phyloP scores from a whole-genome alignment of 305 asterid genomes.

The Solanum hybrid region DNA sequence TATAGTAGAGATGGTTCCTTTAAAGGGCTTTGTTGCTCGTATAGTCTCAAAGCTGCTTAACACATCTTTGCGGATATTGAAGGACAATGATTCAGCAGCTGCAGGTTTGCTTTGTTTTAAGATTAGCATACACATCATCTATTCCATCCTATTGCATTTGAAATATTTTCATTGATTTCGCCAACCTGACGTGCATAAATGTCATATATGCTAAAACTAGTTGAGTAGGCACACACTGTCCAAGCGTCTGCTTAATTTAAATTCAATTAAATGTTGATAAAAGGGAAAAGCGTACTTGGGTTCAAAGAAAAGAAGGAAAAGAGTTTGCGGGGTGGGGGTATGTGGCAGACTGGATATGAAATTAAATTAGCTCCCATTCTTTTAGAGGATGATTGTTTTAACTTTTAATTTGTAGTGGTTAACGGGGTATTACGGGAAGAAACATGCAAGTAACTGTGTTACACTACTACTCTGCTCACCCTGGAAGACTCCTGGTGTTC shows the following conservation, averaged over 20 bases:
- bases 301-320: neutral
- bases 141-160: neutral
- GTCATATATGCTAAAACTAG: neutral
- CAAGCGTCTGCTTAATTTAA: neutral
- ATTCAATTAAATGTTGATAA: neutral
- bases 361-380: neutral
- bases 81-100: constrained; percentile 32
- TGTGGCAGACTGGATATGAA: neutral
- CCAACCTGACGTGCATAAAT: neutral
- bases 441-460: neutral
- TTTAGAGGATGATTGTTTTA: neutral
- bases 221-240: neutral
- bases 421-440: neutral
- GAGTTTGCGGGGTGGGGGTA: neutral
- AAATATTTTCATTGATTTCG: neutral
- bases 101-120: constrained; percentile 36
- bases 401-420: neutral
- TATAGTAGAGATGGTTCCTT: constrained; percentile 47
- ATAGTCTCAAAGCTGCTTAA: constrained; percentile 49
- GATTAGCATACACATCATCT: neutral
- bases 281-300: neutral
- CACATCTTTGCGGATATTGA: constrained; percentile 26
- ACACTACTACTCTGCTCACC: neutral
- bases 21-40: constrained; percentile 37
- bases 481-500: neutral